Evolutionary conservation across 1,139 yeast genomes (phyloP).

Genomic region (Protomyces inundatus): DNA sequence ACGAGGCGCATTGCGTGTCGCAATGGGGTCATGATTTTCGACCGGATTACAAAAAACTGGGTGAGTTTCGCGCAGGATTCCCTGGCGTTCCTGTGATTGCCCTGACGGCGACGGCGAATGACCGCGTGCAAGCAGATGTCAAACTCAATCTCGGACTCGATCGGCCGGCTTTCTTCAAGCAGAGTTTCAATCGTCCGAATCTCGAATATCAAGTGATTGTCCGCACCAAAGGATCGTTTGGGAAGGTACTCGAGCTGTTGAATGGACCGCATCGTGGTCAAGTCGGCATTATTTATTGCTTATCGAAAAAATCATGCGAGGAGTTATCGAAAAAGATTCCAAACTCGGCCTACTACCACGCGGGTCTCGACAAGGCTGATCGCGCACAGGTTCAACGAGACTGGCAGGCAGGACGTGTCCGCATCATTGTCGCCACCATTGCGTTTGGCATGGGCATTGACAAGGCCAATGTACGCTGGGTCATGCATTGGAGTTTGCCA

Average conservation of each 20-base stretch:
- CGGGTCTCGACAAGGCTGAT: constrained; percentile 81
- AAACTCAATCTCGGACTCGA: constrained; percentile 62
- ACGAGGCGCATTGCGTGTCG: constrained; percentile 97
- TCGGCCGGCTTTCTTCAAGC: constrained; percentile 52
- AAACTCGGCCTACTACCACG: constrained; percentile 61
- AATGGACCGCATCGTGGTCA: constrained; percentile 49
- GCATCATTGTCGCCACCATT: constrained; percentile 89
- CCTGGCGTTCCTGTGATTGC: constrained; percentile 92
- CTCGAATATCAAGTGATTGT: constrained; percentile 69
- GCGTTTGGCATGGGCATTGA: constrained; percentile 99
- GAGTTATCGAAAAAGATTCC: constrained; percentile 41
- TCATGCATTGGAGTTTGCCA: constrained; percentile 83
- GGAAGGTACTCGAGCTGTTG: constrained; percentile 58
- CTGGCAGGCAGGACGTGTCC: constrained; percentile 74
- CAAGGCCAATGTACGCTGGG: constrained; percentile 89
- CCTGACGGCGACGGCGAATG: constrained; percentile 94
- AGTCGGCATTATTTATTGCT: constrained; percentile 91
- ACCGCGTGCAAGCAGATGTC: constrained; percentile 81
- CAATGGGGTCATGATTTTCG: constrained; percentile 99
- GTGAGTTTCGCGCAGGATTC: constrained; percentile 62
- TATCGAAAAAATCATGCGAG: constrained; percentile 84
- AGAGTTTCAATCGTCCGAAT: constrained; percentile 84
- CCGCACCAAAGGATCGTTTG: constrained; percentile 50
- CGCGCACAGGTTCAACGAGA: constrained; percentile 61
- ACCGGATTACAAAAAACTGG: constrained; percentile 85